Base-by-base conservation (phyloP, 164 flowering plant species). In the Nymphaea thermarum region DNA sequence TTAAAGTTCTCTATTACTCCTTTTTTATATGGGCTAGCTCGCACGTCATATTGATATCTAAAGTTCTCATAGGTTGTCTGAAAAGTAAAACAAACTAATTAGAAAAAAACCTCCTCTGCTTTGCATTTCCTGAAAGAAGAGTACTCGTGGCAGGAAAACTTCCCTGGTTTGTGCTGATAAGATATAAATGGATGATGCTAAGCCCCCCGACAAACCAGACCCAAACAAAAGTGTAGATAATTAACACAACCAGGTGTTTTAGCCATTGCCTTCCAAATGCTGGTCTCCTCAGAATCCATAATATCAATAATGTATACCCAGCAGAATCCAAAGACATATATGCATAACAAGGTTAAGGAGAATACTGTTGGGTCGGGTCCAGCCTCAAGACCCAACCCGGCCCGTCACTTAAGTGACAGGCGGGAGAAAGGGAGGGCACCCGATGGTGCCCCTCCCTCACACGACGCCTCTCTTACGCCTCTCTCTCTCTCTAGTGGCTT, bases 201-300 rank as follows among this genome's bases (percentile, higher is more conserved):
- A 94, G 90, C 51, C 98, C 98, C 67, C 98, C 98, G 12, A 94
- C 98, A 69, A 94, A 91, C 98, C 98, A 94, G 72, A 89, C 87
- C 10, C 89, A 67, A 43, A 91, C 79, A 73, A 94, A 91, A 2
- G 97, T 91, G 85, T 94, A 91, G 53, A 87, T 44, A 66, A 94
- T 88, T 41, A 94, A 73, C 65, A 82, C 90, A 65, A 88, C 84
- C 96, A 62, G 98, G 98, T 57, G 90, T 85, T 75, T 84, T 87
- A 74, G 81, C 70, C 97, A 91, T 87, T 51, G 98, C 98, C 72
- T 80, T 91, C 98, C 97, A 93, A 64, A 93, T 73, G 12, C 88
- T 69, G 42, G 71, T 80, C 0, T 84, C 71, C 69, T 91, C 91
- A 63, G 80, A 65, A 51, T 70, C 83, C 91, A 78, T 88, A 64